Conservation (phyloP, 1,284 basidiomycete genomes). For the Ustilago trichophora region DNA sequence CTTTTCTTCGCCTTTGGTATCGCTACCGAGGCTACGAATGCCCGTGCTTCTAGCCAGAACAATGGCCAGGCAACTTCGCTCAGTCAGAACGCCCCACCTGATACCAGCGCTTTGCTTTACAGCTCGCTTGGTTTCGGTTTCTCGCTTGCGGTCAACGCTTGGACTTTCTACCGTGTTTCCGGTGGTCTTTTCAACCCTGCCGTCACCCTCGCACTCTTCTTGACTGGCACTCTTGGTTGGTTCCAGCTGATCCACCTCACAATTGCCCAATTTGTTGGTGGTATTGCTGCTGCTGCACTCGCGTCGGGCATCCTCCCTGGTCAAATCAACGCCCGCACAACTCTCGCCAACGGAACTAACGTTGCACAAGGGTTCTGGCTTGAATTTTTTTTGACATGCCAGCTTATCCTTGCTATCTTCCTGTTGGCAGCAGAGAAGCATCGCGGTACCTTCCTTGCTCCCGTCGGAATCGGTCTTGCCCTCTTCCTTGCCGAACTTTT, state of each 20-base stretch:
- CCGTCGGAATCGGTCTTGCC: slow-evolving; percentile 55
- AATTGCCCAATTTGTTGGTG: slow-evolving; percentile 68
- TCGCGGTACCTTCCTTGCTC: slow-evolving; percentile 63
- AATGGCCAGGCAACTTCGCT: slow-evolving; percentile 23
- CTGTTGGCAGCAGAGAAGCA: slow-evolving; percentile 70
- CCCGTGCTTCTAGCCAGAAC: slow-evolving; percentile 17
- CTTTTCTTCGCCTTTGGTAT: slow-evolving; percentile 57
- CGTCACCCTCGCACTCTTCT: slow-evolving; percentile 68
- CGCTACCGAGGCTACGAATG: slow-evolving; percentile 45
- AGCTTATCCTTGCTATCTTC: slow-evolving; percentile 67
- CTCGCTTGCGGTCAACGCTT: slow-evolving; percentile 61
- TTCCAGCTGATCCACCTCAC: slow-evolving; percentile 67
- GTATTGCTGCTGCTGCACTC: slow-evolving; percentile 69
- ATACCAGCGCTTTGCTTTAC: slow-evolving; percentile 67
- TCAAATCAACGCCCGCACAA: slow-evolving; percentile 66
- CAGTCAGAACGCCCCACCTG: slow-evolving; percentile 25
- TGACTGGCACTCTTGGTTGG: slow-evolving; percentile 68
- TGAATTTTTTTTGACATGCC: slow-evolving; percentile 69
- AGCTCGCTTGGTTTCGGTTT: slow-evolving; percentile 70
- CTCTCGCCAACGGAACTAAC: slow-evolving; percentile 61
- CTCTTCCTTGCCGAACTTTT: slow-evolving; percentile 50
- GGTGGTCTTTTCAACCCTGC: slow-evolving; percentile 68
- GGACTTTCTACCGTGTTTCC: slow-evolving; percentile 51
- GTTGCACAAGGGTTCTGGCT: slow-evolving; percentile 63
- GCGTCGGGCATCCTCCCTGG: slow-evolving; percentile 68